Evolutionary conservation across 2,329 filamentous ascomycete species (phyloP).

Genomic region (Balansia obtecta): DNA sequence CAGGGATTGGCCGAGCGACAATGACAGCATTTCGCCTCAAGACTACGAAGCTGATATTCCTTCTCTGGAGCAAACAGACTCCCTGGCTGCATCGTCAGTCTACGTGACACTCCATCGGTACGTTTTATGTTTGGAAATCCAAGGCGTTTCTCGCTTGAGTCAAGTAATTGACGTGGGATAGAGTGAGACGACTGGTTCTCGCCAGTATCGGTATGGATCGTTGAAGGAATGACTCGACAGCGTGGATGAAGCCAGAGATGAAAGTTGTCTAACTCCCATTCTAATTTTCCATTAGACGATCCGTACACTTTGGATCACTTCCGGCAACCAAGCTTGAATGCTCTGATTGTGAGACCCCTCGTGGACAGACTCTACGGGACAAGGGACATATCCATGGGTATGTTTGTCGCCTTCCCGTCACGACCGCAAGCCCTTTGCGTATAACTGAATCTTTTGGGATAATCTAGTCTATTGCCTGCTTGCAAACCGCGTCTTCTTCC

Average conservation of each 20-base stretch:
- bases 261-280: neutral
- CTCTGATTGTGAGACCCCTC: slow-evolving; percentile 52
- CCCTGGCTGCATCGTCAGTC: neutral
- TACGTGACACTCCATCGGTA: slow-evolving; percentile 8
- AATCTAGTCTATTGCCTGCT: slow-evolving; percentile 53
- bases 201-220: slow-evolving; percentile 10
- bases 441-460: slow-evolving; percentile 7
- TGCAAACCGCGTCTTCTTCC: slow-evolving; percentile 57
- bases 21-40: neutral
- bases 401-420: neutral
- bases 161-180: neutral
- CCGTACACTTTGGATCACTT: slow-evolving; percentile 46
- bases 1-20: slow-evolving; percentile 5
- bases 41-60: neutral
- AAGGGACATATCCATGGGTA: slow-evolving; percentile 51
- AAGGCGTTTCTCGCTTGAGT: neutral
- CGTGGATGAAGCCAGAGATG: neutral
- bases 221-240: neutral
- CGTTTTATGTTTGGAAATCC: neutral
- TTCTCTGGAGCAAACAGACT: neutral
- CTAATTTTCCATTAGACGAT: slow-evolving; percentile 20
- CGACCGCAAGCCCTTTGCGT: neutral
- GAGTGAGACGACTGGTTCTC: slow-evolving; percentile 8
- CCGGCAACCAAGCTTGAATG: slow-evolving; percentile 54
- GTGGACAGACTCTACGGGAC: slow-evolving; percentile 55